Percentiles rank a stretch among this genome's conserved stretches.
Conservation (phyloP, 2,329 filamentous ascomycete species). For the Fusarium anguioides region DNA sequence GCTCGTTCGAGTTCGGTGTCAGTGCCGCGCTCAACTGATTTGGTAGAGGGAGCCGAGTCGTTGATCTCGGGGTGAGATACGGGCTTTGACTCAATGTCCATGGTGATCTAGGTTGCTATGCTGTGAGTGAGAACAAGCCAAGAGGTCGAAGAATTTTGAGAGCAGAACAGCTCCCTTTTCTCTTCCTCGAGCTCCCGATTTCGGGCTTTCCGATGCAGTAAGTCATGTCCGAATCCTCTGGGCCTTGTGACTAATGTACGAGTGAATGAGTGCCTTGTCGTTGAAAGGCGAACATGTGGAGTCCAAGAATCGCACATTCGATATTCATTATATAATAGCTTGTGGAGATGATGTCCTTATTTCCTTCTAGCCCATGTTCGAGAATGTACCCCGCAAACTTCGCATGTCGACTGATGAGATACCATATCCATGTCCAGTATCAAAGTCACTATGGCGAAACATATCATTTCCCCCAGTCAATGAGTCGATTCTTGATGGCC, state of each 20-base stretch:
- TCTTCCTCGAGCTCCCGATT: background rate
- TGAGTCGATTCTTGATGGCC: fast-evolving
- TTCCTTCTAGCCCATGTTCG: background rate
- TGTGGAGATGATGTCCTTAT: background rate
- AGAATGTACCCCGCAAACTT: background rate
- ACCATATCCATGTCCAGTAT: background rate
- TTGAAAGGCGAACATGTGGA: constrained; percentile 30
- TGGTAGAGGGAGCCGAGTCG: constrained; percentile 18
- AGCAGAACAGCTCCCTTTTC: background rate
- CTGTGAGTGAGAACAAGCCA: background rate
- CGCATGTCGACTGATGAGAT: background rate
- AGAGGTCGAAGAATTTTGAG: fast-evolving
- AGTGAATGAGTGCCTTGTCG: constrained; percentile 10
- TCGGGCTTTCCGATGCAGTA: background rate
- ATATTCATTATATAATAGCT: constrained; percentile 28
- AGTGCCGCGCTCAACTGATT: constrained; percentile 50
- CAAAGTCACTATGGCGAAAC: background rate
- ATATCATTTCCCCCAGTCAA: background rate
- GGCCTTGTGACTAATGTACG: background rate
- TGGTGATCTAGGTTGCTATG: background rate
- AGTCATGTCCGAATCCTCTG: too few relatives aligned
- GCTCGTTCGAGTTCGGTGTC: constrained; percentile 64
- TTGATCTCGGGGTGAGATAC: background rate
- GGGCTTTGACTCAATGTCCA: constrained; percentile 24
- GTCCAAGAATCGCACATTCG: background rate